A percentile compares a stretch with the other conserved stretches of the same genome.
Evolutionary conservation across 2,329 filamentous ascomycete genomes (phyloP).

Genomic region (Epichloe coenophiala): DNA sequence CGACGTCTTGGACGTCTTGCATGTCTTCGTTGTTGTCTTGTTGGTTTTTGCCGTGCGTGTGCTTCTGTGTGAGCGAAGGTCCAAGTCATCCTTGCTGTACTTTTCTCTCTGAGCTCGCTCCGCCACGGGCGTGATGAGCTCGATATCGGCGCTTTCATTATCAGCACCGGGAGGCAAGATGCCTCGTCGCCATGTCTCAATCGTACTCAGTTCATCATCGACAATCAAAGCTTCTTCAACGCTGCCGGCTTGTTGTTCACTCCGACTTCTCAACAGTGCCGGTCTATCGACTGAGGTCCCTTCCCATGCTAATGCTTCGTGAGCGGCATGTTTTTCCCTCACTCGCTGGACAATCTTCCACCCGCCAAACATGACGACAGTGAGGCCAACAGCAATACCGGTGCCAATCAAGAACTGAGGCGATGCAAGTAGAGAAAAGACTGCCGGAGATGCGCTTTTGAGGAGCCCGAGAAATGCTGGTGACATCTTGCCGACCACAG

Average conservation of each 20-base stretch:
- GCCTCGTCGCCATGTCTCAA: slow-evolving; percentile 46
- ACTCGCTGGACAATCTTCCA: slow-evolving; percentile 96
- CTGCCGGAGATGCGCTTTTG: slow-evolving; percentile 69
- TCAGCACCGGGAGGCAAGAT: slow-evolving; percentile 32
- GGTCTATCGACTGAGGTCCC: slow-evolving; percentile 12
- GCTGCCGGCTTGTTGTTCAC: slow-evolving; percentile 18
- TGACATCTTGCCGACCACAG: slow-evolving; percentile 68
- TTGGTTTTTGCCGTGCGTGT: slow-evolving; percentile 17
- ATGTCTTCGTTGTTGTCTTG: slow-evolving; percentile 14
- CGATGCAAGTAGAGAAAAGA: slow-evolving; percentile 74
- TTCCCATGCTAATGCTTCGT: slow-evolving; percentile 17
- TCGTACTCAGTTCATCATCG: slow-evolving; percentile 43
- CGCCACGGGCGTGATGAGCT: slow-evolving; percentile 44
- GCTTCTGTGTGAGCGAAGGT: slow-evolving; percentile 23
- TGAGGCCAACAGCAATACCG: slow-evolving; percentile 81
- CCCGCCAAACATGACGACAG: slow-evolving; percentile 86
- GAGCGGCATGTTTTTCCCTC: slow-evolving; percentile 24
- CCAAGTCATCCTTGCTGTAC: slow-evolving; percentile 23
- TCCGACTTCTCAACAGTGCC: slow-evolving; percentile 14
- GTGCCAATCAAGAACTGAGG: slow-evolving; percentile 93
- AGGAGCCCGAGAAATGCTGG: slow-evolving; percentile 63
- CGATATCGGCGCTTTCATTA: slow-evolving; percentile 35
- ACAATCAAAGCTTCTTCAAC: slow-evolving; percentile 44
- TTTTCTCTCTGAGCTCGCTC: slow-evolving; percentile 29
- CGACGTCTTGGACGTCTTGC: slow-evolving; percentile 14